A percentile compares a stretch with the other conserved stretches of the same genome.
phyloP scores from a whole-genome alignment of 2,329 filamentous ascomycete species.

The Xylariaceae sp. region DNA sequence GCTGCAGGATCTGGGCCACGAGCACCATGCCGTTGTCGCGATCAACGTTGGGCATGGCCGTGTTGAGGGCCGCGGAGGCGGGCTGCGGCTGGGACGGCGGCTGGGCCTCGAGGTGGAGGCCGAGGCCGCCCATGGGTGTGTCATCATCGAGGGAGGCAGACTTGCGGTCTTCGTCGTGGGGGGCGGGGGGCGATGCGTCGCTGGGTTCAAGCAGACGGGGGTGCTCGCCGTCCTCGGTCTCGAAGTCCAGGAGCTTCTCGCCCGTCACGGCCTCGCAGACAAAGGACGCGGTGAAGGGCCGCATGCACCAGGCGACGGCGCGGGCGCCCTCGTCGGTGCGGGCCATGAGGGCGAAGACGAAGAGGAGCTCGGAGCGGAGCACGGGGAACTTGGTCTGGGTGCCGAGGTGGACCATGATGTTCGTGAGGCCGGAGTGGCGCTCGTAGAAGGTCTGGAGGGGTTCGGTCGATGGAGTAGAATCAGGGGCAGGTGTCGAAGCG shows the following conservation, averaged over 20 bases:
- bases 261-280: conserved; percentile 49
- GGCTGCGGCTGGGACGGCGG: conserved; percentile 39
- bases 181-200: no score
- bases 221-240: no score
- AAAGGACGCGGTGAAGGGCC: conserved; percentile 30
- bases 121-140: not conserved
- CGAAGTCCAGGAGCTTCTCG: conserved; percentile 18
- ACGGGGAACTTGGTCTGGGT: conserved; percentile 55
- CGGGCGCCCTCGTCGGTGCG: conserved; percentile 45
- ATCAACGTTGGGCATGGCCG: conserved; percentile 44
- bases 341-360: conserved; percentile 58
- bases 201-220: no score
- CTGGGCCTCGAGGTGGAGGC: conserved; percentile 36
- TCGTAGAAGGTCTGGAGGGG: conserved; percentile 36
- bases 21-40: conserved; percentile 59
- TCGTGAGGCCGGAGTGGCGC: conserved; percentile 35
- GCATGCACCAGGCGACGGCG: not conserved
- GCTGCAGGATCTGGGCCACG: conserved; percentile 49
- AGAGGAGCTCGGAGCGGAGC: conserved; percentile 58
- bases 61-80: conserved; percentile 7
- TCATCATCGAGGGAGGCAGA: not conserved
- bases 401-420: conserved; percentile 47
- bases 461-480: no score
- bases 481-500: no score
- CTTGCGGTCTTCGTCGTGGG: not conserved